Base-by-base conservation (phyloP, 2,329 filamentous ascomycete species). In the Diplodia seriata region DNA sequence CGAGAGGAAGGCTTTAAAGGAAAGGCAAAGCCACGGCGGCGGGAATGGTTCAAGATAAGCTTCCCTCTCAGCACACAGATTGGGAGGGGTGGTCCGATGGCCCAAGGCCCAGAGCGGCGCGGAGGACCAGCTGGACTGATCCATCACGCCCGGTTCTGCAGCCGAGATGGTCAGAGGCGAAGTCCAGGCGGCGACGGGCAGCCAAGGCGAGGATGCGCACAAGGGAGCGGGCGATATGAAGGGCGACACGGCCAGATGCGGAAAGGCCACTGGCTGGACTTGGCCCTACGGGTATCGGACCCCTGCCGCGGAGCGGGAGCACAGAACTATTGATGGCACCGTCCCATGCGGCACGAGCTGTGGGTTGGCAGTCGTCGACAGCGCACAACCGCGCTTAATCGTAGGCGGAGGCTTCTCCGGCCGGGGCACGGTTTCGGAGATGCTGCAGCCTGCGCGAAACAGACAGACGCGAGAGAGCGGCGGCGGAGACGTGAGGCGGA, bases 151-250 rank as follows among this genome's bases (percentile, higher is more conserved):
- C 47, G 40, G 59, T 9, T 49, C 59, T 14, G 31, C 47, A 63
- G 59, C 43, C 59, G 59, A 50, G 43, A 63, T 51, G 7, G 20
- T 47, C 29, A 23, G 29, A 15, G 47, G 59, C 59, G 47, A 63
- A 12, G 4, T n/a, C 59, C 14, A 51, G 59, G 59, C 59, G 9
- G n/a, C 29, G 43, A 6, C 15, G 59, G 59, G 59, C 59, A 63
- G 23, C n/a, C 6, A 36, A 51, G 23, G 4, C 40, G 40, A 33
- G 18, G 40, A 61, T 61, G 29, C 18, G 57, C 57, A 43, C 38
- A 43, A 62, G 57, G 57, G 57, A 62, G 57, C 59, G 59, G 59
- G 49, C 57, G 57, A 61, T 33, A 50, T 61, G 57, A 11, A 23
- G 38, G 38, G 56, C 38, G 29, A 2, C 26, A 8, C 9, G 47